These are phyloP conservation scores for Aspergillus pseudoglaucus DNA, from an alignment of 2,329 filamentous ascomycete genomes.

Conservation along the genomic window DNA sequence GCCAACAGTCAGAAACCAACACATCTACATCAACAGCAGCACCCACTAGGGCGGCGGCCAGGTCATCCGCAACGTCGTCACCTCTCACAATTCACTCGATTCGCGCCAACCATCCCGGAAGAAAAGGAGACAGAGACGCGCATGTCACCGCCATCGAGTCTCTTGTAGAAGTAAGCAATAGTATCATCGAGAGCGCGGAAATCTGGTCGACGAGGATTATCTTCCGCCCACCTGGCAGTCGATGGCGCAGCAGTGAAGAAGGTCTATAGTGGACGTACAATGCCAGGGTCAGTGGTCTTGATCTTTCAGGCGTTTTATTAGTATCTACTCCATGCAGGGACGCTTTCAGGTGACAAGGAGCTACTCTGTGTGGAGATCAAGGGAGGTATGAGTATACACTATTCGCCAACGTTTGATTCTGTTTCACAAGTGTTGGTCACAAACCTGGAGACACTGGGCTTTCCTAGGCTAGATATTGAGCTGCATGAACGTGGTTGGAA, in stretches of 20 bases:
- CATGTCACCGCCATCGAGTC: constrained; percentile 52
- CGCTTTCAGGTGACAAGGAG: too few species aligned
- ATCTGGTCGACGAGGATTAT: constrained; percentile 30
- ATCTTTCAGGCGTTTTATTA: too few species aligned
- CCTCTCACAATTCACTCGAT: constrained; percentile 50
- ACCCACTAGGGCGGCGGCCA: constrained; percentile 59
- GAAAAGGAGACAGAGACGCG: constrained; percentile 51
- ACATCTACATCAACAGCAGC: constrained; percentile 46
- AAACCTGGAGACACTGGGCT: too few species aligned
- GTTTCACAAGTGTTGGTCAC: too few species aligned
- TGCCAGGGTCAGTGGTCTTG: too few species aligned
- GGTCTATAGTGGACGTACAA: constrained; percentile 25
- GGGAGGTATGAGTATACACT: too few species aligned
- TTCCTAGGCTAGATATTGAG: too few species aligned
- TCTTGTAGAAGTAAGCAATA: constrained; percentile 46
- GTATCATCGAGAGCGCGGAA: constrained; percentile 28
- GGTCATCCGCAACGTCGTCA: constrained; percentile 51
- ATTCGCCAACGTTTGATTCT: too few species aligned
- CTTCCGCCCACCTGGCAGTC: constrained; percentile 20
- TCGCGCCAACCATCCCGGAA: constrained; percentile 42
- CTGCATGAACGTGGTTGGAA: constrained; percentile 46
- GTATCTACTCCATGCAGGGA: too few species aligned
- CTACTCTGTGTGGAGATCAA: too few species aligned
- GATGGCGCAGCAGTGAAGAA: constrained; percentile 13
- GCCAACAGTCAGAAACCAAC: too few species aligned